Evolutionary conservation across 139 green algal genomes (phyloP), one percentile per base, ranked within the genome.

Genomic region (Chlorella sp.): DNA sequence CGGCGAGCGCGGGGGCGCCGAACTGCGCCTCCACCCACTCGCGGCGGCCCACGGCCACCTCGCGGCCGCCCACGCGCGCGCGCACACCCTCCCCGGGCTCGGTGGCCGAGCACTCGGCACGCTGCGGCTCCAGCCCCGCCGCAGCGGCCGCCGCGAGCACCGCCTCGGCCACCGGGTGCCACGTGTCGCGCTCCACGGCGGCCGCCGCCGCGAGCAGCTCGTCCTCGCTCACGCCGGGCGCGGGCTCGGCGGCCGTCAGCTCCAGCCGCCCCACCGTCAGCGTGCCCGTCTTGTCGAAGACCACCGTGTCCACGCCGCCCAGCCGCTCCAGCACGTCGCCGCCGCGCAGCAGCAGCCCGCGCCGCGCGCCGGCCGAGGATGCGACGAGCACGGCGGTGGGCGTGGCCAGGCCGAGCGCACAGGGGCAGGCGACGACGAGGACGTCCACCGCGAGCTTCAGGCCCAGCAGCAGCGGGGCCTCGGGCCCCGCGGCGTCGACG

Each of bases 211-310:
- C 50, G 79, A 97, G 76, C 76, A 94, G 25, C 40, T 81, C 67
- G 14, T 66, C 75, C 69, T 82, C 85, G 60, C 21, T 69, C 8
- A 46, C 38, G 27, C 82, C 79, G 0, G 45, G 6, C 60, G 71
- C 38, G 8, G 71, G 48, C 25, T 74, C 55, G 0, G 73, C 67
- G 3, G 42, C 43, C 23, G 77, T 71, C 21, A 92, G 50, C 35
- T 71, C 65, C 65, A 86, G 53, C 38, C 69, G 69, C 1, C 69
- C 69, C 69, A 67, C 61, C 0, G 95, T 99, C 7, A 99, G 83
- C 11, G 95, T 99, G 43, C 95, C 95, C 2, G 95, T 99, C 87
- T 99, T 99, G 88, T 99, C 95, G 83, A 99, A 97, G 15, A 96
- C 88, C 12, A 97, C 77, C 2, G 85, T 91, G 71, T 93, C 79